These are phyloP conservation scores for Zalerion maritima DNA, from an alignment of 495 filamentous ascomycete species.

Conservation along the genomic window DNA sequence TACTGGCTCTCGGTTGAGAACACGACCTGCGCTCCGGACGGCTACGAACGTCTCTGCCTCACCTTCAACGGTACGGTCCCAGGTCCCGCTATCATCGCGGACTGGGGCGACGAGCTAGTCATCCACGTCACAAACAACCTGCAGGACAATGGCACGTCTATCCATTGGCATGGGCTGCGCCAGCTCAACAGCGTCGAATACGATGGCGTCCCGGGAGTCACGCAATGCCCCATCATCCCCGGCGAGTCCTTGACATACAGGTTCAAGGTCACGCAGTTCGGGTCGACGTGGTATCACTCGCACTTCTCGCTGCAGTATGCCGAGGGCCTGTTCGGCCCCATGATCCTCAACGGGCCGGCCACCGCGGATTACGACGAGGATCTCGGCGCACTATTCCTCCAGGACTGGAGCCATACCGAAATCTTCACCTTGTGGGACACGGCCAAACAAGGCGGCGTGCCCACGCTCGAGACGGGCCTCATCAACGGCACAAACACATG, in stretches of 20 bases:
- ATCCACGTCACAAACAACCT: conserved; percentile 19
- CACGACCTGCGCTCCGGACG: conserved; percentile 13
- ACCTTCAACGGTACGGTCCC: conserved; percentile 11
- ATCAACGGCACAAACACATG: too few species aligned
- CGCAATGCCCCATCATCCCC: conserved; percentile 36
- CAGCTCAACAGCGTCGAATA: conserved; percentile 21
- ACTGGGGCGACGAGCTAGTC: conserved; percentile 16
- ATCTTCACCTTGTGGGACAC: conserved; percentile 30
- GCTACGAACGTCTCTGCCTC: conserved; percentile 7
- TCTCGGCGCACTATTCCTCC: conserved; percentile 23
- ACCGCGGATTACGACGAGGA: conserved; percentile 36
- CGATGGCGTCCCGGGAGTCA: conserved; percentile 30
- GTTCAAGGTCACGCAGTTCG: conserved; percentile 38
- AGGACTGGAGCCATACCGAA: conserved; percentile 32
- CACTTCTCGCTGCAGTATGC: conserved; percentile 40
- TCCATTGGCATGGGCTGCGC: conserved; percentile 23
- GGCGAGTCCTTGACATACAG: conserved; percentile 33
- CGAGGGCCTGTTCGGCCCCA: conserved; percentile 32
- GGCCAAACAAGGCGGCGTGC: too few species aligned
- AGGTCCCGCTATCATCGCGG: conserved; percentile 15
- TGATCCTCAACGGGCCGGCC: conserved; percentile 42
- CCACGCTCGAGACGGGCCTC: conserved; percentile 1
- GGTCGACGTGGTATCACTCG: conserved; percentile 42
- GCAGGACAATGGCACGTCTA: conserved; percentile 19
- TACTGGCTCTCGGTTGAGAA: too few species aligned